Percentiles rank a stretch among this genome's conserved stretches.
Evolutionary conservation across 331 rosid species (phyloP).

Genomic region (Acacia concinna): DNA sequence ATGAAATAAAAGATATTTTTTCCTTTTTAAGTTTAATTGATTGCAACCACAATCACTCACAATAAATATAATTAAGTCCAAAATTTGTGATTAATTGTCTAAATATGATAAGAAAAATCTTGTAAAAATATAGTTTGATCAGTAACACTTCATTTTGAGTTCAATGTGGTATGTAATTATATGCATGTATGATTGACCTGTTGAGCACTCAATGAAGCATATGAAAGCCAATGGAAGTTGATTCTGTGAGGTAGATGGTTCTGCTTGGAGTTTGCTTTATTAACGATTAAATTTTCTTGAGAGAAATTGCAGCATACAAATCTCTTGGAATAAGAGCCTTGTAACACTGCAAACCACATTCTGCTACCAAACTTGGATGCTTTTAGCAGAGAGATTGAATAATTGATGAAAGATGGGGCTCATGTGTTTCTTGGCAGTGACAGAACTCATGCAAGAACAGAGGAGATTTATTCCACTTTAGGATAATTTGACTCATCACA

Average conservation of each 20-base stretch:
- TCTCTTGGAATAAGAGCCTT: constrained; percentile 54
- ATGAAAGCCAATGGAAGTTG: constrained; percentile 55
- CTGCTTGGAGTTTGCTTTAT: constrained; percentile 58
- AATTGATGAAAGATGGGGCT: constrained; percentile 48
- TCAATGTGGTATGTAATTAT: no score
- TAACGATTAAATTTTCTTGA: constrained; percentile 38
- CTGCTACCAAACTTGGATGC: constrained; percentile 58
- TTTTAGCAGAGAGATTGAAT: constrained; percentile 46
- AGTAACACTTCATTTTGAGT: no score
- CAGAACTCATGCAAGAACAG: constrained; percentile 39
- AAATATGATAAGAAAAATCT: no score
- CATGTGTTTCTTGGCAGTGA: constrained; percentile 61
- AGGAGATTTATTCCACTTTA: constrained; percentile 42
- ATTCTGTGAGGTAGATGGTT: constrained; percentile 56
- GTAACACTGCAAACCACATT: constrained; percentile 51
- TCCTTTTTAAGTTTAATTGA: no score
- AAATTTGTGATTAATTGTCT: no score
- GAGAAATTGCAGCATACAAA: constrained; percentile 57
- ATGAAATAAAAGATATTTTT: no score
- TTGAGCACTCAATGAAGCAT: constrained; percentile 54
- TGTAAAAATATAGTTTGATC: no score
- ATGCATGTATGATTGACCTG: constrained; percentile 62
- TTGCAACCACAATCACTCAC: no score
- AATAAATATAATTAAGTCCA: no score
- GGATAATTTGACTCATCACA: constrained; percentile 35